Conservation (phyloP, 1,284 basidiomycete genomes). For the Caloboletus inedulis region DNA sequence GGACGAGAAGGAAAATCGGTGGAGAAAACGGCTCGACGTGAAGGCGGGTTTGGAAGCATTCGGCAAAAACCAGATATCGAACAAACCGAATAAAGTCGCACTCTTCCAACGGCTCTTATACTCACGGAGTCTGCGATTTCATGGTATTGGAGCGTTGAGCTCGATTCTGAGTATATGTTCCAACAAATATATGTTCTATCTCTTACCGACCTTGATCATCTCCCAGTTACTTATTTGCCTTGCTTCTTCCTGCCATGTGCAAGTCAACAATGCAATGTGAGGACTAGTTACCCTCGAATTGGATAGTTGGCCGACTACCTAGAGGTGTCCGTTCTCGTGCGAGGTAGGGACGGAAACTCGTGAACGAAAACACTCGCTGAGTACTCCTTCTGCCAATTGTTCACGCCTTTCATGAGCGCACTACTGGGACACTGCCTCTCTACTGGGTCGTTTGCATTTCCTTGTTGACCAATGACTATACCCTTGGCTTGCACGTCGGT, state of each 20-base stretch:
- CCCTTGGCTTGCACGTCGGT: neutral
- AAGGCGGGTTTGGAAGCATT: conserved; percentile 46
- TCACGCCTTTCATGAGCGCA: neutral
- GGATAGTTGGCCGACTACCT: neutral
- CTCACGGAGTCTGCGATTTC: no score
- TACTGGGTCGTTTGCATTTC: neutral
- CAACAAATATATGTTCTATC: neutral
- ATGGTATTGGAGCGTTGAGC: neutral
- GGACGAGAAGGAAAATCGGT: conserved; percentile 43
- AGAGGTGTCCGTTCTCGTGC: neutral
- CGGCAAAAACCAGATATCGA: conserved; percentile 33
- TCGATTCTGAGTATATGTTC: neutral
- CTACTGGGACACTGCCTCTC: neutral
- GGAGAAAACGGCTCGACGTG: conserved; percentile 42
- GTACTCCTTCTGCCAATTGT: neutral
- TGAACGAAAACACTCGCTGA: neutral
- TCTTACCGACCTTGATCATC: neutral
- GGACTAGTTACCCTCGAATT: neutral
- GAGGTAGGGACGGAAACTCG: neutral
- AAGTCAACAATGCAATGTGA: neutral
- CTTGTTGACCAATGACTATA: conserved; percentile 1
- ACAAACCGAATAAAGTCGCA: conserved; percentile 51
- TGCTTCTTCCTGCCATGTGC: neutral
- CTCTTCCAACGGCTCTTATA: conserved; percentile 41
- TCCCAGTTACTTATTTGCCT: neutral